These are phyloP conservation scores for Fusarium citri DNA, from an alignment of 2,329 filamentous ascomycete genomes.

Conservation along the genomic window DNA sequence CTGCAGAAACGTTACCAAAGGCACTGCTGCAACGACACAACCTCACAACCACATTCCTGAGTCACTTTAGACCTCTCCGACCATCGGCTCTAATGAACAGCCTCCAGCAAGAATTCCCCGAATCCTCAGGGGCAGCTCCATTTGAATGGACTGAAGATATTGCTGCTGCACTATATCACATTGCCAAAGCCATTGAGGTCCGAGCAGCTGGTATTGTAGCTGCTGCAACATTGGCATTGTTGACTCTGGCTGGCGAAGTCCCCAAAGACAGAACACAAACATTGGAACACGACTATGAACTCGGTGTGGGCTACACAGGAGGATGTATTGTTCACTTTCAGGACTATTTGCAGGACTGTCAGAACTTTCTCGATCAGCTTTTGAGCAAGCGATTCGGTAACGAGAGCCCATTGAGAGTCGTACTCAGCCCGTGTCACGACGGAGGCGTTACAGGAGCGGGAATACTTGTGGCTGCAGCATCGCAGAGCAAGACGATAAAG, in stretches of 20 bases:
- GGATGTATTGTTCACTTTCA: constrained; percentile 85
- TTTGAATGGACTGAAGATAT: constrained; percentile 73
- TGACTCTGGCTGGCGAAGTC: constrained; percentile 77
- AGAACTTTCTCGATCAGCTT: constrained; percentile 72
- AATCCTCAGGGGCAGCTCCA: constrained; percentile 54
- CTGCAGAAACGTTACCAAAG: constrained; percentile 62
- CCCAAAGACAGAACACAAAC: constrained; percentile 47
- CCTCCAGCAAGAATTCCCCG: constrained; percentile 66
- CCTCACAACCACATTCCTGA: constrained; percentile 78
- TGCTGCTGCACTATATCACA: constrained; percentile 70
- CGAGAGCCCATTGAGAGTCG: constrained; percentile 56
- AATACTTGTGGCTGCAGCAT: constrained; percentile 64
- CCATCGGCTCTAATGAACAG: constrained; percentile 57
- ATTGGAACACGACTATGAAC: constrained; percentile 56
- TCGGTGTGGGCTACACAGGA: constrained; percentile 83
- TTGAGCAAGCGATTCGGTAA: constrained; percentile 50
- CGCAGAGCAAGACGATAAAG: constrained; percentile 53
- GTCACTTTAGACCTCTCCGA: constrained; percentile 71
- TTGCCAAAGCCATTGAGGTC: constrained; percentile 76
- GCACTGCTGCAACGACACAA: constrained; percentile 69
- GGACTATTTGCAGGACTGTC: constrained; percentile 76
- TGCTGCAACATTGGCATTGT: constrained; percentile 76
- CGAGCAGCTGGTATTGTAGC: constrained; percentile 81
- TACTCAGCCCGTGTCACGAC: constrained; percentile 68
- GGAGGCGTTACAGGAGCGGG: constrained; percentile 72